A percentile compares a stretch with the other conserved stretches of the same genome.
phyloP scores from a whole-genome alignment of 129 eudicot genomes.

The Silybum marianum region DNA sequence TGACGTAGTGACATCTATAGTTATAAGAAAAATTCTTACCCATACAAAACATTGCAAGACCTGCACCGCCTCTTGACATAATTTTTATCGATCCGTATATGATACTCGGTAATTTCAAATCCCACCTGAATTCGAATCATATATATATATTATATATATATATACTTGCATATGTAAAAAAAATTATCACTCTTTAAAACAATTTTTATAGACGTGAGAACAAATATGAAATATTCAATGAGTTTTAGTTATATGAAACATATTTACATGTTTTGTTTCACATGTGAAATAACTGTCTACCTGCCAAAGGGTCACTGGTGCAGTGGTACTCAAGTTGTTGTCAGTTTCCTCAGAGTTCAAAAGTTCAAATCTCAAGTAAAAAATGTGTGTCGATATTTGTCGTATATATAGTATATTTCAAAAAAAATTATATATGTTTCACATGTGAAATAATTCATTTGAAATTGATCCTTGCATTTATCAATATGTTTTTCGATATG shows the following conservation, averaged over 20 bases:
- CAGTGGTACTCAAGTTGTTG: background rate
- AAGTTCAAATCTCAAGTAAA: background rate
- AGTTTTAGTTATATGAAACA: too few relatives aligned
- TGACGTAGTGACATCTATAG: too few relatives aligned
- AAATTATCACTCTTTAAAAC: background rate
- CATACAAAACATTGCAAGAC: constrained; percentile 88
- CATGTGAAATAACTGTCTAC: background rate
- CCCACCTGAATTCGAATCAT: constrained; percentile 47
- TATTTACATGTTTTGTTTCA: background rate
- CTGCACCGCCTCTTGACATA: constrained; percentile 88
- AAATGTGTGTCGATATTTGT: background rate
- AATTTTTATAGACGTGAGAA: too few relatives aligned
- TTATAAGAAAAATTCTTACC: constrained; percentile 41
- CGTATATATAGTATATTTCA: too few relatives aligned
- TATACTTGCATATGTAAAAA: too few relatives aligned
- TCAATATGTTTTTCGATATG: background rate
- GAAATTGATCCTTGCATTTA: background rate
- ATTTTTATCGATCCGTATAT: constrained; percentile 68
- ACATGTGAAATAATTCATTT: background rate
- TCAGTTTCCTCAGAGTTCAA: background rate
- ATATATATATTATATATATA: background rate
- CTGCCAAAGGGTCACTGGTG: background rate
- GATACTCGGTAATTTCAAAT: constrained; percentile 67
- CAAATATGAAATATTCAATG: too few relatives aligned
- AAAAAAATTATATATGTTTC: background rate